Percentiles rank a stretch among this genome's conserved stretches.
phyloP scores from a whole-genome alignment of 2,329 filamentous ascomycete genomes.

The Colletotrichum truncatum region DNA sequence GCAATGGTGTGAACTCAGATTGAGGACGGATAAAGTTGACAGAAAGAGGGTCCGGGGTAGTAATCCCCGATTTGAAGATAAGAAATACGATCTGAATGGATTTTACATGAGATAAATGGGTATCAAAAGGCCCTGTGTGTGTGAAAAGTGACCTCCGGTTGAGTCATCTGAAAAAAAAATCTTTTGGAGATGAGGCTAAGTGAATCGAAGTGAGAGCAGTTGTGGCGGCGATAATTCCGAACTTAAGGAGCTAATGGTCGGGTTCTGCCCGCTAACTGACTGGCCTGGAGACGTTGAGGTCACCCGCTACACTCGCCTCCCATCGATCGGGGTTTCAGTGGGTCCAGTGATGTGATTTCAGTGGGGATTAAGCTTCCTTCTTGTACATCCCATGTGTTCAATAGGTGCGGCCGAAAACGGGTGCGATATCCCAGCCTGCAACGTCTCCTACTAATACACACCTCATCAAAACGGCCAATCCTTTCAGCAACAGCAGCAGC shows the following conservation, averaged over 20 bases:
- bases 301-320: neutral
- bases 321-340: conserved; percentile 9
- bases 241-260: neutral
- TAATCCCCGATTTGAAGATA: conserved; percentile 3
- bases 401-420: neutral
- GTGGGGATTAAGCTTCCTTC: neutral
- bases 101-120: conserved; percentile 6
- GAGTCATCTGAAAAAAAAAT: conserved; percentile 28
- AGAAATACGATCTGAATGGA: conserved; percentile 7
- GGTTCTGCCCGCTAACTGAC: conserved; percentile 6
- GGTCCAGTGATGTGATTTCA: conserved; percentile 7
- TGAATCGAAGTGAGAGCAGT: neutral
- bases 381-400: neutral
- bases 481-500: too few species aligned
- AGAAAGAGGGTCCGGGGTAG: conserved; percentile 16
- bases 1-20: neutral
- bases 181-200: conserved; percentile 16
- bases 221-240: conserved; percentile 19
- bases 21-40: neutral
- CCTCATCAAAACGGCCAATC: neutral
- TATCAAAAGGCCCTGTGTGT: conserved; percentile 24
- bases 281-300: neutral
- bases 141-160: conserved; percentile 9
- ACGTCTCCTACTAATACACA: neutral
- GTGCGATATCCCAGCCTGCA: neutral